phyloP scores from a whole-genome alignment of 257 asterid genomes.

The Solanum bulbocastanum region DNA sequence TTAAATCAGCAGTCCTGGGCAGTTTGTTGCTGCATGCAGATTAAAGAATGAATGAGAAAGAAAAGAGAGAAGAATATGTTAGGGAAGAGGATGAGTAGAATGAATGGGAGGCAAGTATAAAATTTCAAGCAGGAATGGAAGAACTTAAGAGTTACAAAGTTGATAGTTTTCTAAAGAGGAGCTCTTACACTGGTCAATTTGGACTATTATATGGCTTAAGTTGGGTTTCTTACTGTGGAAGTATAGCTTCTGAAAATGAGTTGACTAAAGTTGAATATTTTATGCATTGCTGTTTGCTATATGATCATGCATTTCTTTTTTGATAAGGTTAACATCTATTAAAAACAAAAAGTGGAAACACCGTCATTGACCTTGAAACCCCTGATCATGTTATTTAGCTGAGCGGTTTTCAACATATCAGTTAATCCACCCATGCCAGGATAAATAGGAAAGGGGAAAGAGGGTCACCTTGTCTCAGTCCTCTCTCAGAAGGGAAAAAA shows the following conservation, averaged over 20 bases:
- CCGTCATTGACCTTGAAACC: not conserved
- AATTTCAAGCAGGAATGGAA: not conserved
- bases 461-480: not conserved
- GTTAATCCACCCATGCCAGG: not conserved
- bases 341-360: not conserved
- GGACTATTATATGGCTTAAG: not conserved
- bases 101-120: not conserved
- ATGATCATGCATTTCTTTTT: not conserved
- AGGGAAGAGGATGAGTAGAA: not conserved
- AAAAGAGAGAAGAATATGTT: not conserved
- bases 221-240: not conserved
- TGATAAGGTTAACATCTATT: not conserved
- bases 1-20: not conserved
- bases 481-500: not conserved
- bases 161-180: not conserved
- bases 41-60: not conserved
- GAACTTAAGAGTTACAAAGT: not conserved
- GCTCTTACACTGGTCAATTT: not conserved
- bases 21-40: not conserved
- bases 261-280: not conserved
- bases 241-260: not conserved
- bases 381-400: not conserved
- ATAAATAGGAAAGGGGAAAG: not conserved
- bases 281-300: not conserved
- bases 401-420: not conserved